Conservation (phyloP, 768 basidiomycete species). For the Boletus fagicola region DNA sequence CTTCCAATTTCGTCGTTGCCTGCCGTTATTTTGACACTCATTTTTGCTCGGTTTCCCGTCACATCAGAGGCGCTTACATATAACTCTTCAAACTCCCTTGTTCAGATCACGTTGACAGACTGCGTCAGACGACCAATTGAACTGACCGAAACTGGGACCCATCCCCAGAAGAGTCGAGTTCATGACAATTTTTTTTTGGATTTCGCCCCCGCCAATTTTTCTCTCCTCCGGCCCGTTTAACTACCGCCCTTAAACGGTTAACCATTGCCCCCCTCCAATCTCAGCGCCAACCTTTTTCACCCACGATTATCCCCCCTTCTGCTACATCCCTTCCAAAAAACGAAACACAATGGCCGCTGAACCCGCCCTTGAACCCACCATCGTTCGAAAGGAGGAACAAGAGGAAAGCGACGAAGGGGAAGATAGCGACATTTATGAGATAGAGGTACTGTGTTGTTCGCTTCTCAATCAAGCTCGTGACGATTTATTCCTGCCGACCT, state of each 20-base stretch:
- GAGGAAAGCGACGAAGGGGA: slow-evolving; percentile 21
- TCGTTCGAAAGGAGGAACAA: neutral
- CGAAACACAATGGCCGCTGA: slow-evolving; percentile 22
- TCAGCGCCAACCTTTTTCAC: slow-evolving; percentile 9
- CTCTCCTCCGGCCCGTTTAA: slow-evolving; percentile 12
- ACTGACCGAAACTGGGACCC: neutral
- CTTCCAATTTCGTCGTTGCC: slow-evolving; percentile 11
- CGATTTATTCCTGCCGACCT: neutral
- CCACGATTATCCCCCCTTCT: neutral
- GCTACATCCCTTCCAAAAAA: neutral
- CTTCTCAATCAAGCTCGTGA: neutral
- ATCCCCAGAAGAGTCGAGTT: neutral
- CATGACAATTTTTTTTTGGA: neutral
- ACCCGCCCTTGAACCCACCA: slow-evolving; percentile 15
- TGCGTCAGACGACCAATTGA: slow-evolving; percentile 2
- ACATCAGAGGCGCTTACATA: slow-evolving; percentile 10
- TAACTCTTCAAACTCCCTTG: neutral
- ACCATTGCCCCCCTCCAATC: neutral
- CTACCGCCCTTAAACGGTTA: slow-evolving; percentile 12
- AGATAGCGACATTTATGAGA: slow-evolving; percentile 30
- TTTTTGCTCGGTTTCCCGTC: slow-evolving; percentile 1
- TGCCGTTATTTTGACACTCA: slow-evolving; percentile 18
- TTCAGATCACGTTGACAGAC: slow-evolving; percentile 7
- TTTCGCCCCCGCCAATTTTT: slow-evolving; percentile 1
- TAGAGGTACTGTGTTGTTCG: slow-evolving; percentile 19